Evolutionary conservation across 805 yeast genomes (phyloP).

Genomic region (Yamadazyma sp.): DNA sequence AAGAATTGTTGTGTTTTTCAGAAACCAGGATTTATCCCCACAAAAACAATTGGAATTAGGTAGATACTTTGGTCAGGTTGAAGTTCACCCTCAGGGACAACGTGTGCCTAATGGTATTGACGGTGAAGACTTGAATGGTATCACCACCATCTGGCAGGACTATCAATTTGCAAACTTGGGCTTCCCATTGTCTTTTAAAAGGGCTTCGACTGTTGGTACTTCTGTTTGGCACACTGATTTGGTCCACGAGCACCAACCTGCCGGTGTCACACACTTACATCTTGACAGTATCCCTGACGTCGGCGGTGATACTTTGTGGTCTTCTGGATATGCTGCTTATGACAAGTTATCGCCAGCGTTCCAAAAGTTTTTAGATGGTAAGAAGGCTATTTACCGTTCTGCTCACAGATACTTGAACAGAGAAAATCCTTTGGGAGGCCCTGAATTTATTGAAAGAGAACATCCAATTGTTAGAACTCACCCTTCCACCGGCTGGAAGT

Average conservation of each 20-base stretch:
- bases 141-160: too few species aligned
- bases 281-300: constrained; percentile 38
- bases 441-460: constrained; percentile 33
- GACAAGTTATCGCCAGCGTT: constrained; percentile 39
- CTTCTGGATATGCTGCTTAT: constrained; percentile 41
- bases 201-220: too few species aligned
- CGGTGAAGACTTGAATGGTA: too few species aligned
- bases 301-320: constrained; percentile 42
- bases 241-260: constrained; percentile 42
- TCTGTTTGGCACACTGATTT: constrained; percentile 38
- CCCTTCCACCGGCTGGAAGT: constrained; percentile 39
- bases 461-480: constrained; percentile 42
- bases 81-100: constrained; percentile 43
- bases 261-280: constrained; percentile 37
- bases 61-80: constrained; percentile 37
- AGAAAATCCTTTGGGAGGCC: constrained; percentile 26
- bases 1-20: constrained; percentile 64
- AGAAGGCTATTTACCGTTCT: constrained; percentile 37
- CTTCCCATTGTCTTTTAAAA: too few species aligned
- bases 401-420: constrained; percentile 24
- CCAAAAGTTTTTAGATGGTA: constrained; percentile 32
- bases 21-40: constrained; percentile 62
- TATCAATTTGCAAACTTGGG: too few species aligned
- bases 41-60: constrained; percentile 31
- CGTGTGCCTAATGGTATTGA: too few species aligned